Conservation (phyloP, 164 flowering plant genomes). For the Amborella trichopoda region DNA sequence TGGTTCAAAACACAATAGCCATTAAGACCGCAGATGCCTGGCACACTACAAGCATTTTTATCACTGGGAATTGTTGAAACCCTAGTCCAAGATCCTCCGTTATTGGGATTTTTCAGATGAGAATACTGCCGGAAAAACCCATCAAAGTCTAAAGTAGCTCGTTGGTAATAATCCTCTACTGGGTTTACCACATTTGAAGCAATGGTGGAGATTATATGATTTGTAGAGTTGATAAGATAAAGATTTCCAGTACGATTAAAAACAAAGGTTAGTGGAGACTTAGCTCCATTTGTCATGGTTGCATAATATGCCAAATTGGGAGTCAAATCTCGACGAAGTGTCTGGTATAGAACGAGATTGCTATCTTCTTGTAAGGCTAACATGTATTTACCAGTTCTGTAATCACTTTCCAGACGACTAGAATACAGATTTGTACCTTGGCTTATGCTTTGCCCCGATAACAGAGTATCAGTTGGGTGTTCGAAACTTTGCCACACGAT, state of each 20-base stretch:
- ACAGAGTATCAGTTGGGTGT: constrained; percentile 25
- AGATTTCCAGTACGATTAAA: constrained; percentile 25
- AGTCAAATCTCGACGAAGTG: too few species aligned
- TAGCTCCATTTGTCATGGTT: not conserved
- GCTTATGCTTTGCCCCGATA: constrained; percentile 24
- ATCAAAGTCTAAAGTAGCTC: constrained; percentile 31
- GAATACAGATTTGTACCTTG: constrained; percentile 7
- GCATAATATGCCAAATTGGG: not conserved
- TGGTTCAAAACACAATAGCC: constrained; percentile 26
- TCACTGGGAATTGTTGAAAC: not conserved
- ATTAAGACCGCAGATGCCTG: constrained; percentile 40
- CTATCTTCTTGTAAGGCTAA: constrained; percentile 18
- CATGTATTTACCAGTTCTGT: constrained; percentile 25
- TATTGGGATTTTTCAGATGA: constrained; percentile 11
- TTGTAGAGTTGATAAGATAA: constrained; percentile 11
- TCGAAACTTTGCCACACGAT: constrained; percentile 7
- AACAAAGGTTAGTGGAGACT: constrained; percentile 4
- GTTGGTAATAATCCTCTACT: constrained; percentile 15
- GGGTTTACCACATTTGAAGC: not conserved
- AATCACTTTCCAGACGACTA: constrained; percentile 12
- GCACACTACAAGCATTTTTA: not conserved
- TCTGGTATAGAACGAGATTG: constrained; percentile 20
- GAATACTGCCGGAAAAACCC: constrained; percentile 30
- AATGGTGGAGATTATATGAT: not conserved
- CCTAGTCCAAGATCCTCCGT: not conserved